These are phyloP conservation scores for Dryadomyces sulphureus DNA, from an alignment of 2,329 filamentous ascomycete genomes.

Conservation along the genomic window DNA sequence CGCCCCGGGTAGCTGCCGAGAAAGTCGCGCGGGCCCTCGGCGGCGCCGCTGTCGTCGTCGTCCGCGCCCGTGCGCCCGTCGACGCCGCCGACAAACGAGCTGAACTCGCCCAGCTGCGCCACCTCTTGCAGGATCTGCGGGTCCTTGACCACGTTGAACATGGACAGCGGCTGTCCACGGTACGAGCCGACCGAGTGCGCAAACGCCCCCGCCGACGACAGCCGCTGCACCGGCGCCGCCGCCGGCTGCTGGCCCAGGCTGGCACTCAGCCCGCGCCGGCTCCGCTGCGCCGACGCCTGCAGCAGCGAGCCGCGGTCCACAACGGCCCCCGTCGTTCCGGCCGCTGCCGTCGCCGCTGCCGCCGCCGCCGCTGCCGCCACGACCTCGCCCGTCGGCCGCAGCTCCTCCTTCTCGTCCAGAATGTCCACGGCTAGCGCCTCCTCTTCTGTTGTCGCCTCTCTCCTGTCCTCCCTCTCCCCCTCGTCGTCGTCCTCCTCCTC, in stretches of 20 bases:
- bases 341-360: neutral
- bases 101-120: slow-evolving; percentile 21
- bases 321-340: neutral
- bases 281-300: neutral
- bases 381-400: neutral
- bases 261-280: neutral
- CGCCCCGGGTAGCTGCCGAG: neutral
- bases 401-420: neutral
- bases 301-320: neutral
- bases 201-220: neutral
- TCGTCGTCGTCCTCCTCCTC: slow-evolving; percentile 4
- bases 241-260: neutral
- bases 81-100: slow-evolving; percentile 26
- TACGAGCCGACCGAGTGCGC: slow-evolving; percentile 22
- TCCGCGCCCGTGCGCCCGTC: slow-evolving; percentile 17
- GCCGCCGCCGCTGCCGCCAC: neutral
- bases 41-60: slow-evolving; percentile 3
- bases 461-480: neutral
- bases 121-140: slow-evolving; percentile 23
- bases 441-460: no score
- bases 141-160: slow-evolving; percentile 22
- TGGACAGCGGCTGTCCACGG: slow-evolving; percentile 21
- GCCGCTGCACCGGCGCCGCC: neutral
- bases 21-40: neutral
- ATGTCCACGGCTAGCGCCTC: no score